Base-by-base conservation (phyloP, 2,329 filamentous ascomycete species). In the Penicillium hordei region DNA sequence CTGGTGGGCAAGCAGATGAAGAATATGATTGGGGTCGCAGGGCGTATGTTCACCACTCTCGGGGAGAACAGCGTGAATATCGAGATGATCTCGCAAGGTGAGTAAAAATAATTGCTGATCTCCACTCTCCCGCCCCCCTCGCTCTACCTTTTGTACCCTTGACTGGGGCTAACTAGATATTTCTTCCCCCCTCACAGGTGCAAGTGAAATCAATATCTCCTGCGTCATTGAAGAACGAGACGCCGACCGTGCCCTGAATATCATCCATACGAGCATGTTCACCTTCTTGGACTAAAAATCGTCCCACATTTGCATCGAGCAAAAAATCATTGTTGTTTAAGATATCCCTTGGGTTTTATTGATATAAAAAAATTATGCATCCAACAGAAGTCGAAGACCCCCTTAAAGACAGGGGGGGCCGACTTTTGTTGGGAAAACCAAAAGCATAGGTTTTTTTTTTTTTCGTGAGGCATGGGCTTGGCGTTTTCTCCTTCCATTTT, bases 31-130 rank as follows among this genome's bases (percentile, higher is more conserved):
- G 94, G 94, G 61, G 91, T 99, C 62, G 90, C 90, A 8, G 94
- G 94, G 29, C 87, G 85, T 67, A 97, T 99, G 90, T 97, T 99
- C 76, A 91, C 89, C 48, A 95, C 93, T 1, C 81, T 99, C 19
- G 94, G 94, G 43, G 90, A 97, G 72, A 89, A 96, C 73, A 90
- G 90, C 68, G 88, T 99, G 71, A 99, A 99, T 74, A 91, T 99
- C 67, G 94, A 99, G 79, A 99, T 99, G 94, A 99, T 99, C 66
- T 96, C 91, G 25, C 94, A 99, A 79, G 94, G 94, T 93, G 82
- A 70, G 81, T 66, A 33, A 52, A 54, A 52, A 54, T 58, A 39
- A 50, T 63, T 52, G 58, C 25, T 29, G 33, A 48, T 31, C 69
- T 19, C 40, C 48, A 21, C 21, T n/a, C 50, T 44, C 57, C 52